Evolutionary conservation across 352 stramenopile species (phyloP).

Genomic region (Pythium grandisporangium): DNA sequence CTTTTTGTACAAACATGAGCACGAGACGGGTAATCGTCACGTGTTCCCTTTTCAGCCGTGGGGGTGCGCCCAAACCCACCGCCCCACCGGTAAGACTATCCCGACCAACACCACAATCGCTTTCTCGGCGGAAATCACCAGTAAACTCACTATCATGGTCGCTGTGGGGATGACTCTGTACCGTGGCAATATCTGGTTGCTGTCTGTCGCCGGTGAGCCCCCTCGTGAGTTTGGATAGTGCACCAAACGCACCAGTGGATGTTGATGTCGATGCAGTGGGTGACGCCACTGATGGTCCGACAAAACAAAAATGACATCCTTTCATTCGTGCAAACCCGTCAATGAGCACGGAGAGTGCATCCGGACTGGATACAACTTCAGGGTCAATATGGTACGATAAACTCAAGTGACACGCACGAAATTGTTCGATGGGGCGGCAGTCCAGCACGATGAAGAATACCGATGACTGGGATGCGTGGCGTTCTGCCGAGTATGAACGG

Average conservation of each 20-base stretch:
- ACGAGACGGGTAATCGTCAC: conserved; percentile 72
- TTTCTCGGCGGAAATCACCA: no score
- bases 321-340: conserved; percentile 82
- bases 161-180: no score
- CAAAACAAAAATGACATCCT: conserved; percentile 85
- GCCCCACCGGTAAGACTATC: conserved; percentile 1
- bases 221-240: conserved; percentile 43
- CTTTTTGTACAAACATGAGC: conserved; percentile 82
- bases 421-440: conserved; percentile 66
- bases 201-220: conserved; percentile 50
- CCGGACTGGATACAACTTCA: conserved; percentile 55
- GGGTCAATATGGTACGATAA: conserved; percentile 85
- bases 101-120: no score
- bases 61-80: conserved; percentile 9
- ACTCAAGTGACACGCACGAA: conserved; percentile 69
- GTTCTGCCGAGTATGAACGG: conserved; percentile 27
- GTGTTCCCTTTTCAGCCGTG: conserved; percentile 32
- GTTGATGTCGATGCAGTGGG: neutral
- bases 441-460: conserved; percentile 80
- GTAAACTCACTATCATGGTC: no score
- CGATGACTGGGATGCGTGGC: conserved; percentile 22
- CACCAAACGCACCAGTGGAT: conserved; percentile 23
- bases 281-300: conserved; percentile 41
- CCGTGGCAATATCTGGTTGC: conserved; percentile 4
- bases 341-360: conserved; percentile 64